Percentiles rank a stretch among this genome's conserved stretches.
These are phyloP conservation scores for Azolla pinnata DNA, from an alignment of 75 land plant species.

Conservation along the genomic window DNA sequence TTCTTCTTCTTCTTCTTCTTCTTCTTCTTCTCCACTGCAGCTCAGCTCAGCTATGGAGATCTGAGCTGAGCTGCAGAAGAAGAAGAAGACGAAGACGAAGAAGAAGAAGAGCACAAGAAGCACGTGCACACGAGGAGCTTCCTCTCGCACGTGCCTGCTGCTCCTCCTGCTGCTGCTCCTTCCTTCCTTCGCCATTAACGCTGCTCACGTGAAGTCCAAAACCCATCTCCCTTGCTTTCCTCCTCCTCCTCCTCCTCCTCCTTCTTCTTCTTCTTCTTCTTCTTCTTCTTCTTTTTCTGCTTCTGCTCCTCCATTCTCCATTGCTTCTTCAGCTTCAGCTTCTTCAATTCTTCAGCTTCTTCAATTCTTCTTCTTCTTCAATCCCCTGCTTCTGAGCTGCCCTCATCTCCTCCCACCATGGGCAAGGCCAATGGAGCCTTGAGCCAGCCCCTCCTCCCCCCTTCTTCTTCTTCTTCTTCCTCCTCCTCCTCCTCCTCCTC, in stretches of 20 bases:
- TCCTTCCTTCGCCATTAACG: not conserved
- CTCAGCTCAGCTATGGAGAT: too few relatives aligned
- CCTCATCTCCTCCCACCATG: too few relatives aligned
- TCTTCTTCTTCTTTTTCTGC: not conserved
- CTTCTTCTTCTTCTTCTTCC: not conserved
- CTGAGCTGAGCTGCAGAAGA: too few relatives aligned
- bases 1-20: too few relatives aligned
- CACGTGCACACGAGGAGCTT: too few relatives aligned
- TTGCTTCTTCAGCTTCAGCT: not conserved
- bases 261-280: not conserved
- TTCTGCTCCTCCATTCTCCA: not conserved
- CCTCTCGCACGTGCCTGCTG: not conserved
- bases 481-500: not conserved
- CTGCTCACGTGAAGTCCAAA: not conserved
- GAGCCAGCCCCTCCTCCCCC: not conserved
- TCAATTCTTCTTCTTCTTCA: not conserved
- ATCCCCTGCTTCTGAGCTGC: too few relatives aligned
- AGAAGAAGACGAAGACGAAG: too few relatives aligned
- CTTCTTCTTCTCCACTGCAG: too few relatives aligned
- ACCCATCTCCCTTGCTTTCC: not conserved
- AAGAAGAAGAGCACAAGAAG: too few relatives aligned
- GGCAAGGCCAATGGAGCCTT: too few relatives aligned
- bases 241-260: not conserved
- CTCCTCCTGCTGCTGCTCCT: not conserved
- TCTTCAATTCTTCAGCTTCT: not conserved